Conservation (phyloP, 2,329 filamentous ascomycete genomes). For the Emericellopsis cladophorae region DNA sequence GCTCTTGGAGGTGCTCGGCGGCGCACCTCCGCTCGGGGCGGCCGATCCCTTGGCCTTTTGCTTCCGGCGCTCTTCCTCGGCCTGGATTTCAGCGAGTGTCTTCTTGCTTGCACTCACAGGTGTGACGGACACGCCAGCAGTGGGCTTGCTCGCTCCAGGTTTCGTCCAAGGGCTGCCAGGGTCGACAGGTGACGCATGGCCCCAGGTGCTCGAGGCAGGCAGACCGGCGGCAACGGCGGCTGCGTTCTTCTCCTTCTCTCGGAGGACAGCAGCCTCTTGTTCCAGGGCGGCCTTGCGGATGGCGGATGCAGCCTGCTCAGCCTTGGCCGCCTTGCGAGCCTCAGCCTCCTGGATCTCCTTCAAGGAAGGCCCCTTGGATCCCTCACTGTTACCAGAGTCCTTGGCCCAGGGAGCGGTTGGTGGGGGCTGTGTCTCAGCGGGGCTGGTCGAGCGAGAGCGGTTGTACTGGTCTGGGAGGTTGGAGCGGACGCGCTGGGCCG, state of each 20-base stretch:
- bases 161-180: constrained; percentile 58
- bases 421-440: constrained; percentile 46
- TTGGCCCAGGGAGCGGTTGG: constrained; percentile 93
- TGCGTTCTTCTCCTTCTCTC: constrained; percentile 47
- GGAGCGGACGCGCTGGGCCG: constrained; percentile 71
- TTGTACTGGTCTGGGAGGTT: constrained; percentile 67
- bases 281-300: constrained; percentile 68
- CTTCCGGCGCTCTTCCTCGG: constrained; percentile 87
- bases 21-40: constrained; percentile 32
- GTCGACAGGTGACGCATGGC: constrained; percentile 59
- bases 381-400: constrained; percentile 50
- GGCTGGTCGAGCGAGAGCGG: constrained; percentile 68
- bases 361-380: constrained; percentile 75
- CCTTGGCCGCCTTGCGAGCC: constrained; percentile 81
- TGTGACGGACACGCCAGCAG: constrained; percentile 10
- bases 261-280: constrained; percentile 54
- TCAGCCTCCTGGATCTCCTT: constrained; percentile 96
- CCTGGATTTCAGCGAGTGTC: constrained; percentile 90
- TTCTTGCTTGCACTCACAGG: constrained; percentile 49
- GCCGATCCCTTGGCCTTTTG: constrained; percentile 46
- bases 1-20: constrained; percentile 57
- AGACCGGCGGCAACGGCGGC: constrained; percentile 58
- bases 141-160: constrained; percentile 34
- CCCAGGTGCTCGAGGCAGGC: constrained; percentile 84
- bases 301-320: constrained; percentile 68